phyloP scores from a whole-genome alignment of 768 basidiomycete genomes.

The Russula emetica region DNA sequence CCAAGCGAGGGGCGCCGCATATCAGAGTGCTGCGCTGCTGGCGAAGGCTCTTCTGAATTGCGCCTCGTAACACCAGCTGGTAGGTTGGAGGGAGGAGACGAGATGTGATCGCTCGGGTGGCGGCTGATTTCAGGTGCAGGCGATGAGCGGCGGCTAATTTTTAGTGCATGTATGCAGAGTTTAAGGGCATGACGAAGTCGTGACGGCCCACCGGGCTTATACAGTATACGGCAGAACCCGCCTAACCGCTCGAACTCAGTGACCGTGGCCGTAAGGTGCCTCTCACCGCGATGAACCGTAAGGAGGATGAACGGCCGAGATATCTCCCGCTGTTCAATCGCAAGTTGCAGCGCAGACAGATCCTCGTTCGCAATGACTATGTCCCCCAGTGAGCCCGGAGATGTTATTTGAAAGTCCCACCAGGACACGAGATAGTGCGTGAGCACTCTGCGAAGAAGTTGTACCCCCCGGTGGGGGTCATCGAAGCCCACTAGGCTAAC shows the following conservation, averaged over 20 bases:
- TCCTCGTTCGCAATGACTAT: slow-evolving; percentile 84
- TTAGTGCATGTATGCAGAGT: slow-evolving; percentile 54
- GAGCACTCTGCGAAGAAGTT: slow-evolving; percentile 60
- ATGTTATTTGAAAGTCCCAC: slow-evolving; percentile 63
- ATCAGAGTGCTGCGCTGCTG: slow-evolving; percentile 1
- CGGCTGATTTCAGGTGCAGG: slow-evolving; percentile 27
- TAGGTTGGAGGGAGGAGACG: slow-evolving; percentile 2
- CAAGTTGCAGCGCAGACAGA: slow-evolving; percentile 48
- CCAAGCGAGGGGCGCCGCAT: slow-evolving; percentile 48
- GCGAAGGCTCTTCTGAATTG: slow-evolving; percentile 45
- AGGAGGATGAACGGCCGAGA: slow-evolving; percentile 70
- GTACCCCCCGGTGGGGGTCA: slow-evolving; percentile 54
- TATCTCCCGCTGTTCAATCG: slow-evolving; percentile 54
- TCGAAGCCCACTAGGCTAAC: slow-evolving; percentile 75
- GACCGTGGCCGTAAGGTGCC: slow-evolving; percentile 56
- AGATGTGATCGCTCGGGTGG: neutral
- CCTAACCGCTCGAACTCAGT: slow-evolving; percentile 74
- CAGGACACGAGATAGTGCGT: slow-evolving; percentile 63
- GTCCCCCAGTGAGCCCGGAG: slow-evolving; percentile 50
- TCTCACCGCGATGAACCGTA: slow-evolving; percentile 64
- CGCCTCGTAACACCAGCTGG: slow-evolving; percentile 33
- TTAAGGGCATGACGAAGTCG: slow-evolving; percentile 64
- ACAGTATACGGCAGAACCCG: slow-evolving; percentile 82
- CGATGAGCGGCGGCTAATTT: slow-evolving; percentile 41
- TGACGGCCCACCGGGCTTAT: slow-evolving; percentile 85